phyloP scores from a whole-genome alignment of 441 rosid species.

The Erodium texanum region DNA sequence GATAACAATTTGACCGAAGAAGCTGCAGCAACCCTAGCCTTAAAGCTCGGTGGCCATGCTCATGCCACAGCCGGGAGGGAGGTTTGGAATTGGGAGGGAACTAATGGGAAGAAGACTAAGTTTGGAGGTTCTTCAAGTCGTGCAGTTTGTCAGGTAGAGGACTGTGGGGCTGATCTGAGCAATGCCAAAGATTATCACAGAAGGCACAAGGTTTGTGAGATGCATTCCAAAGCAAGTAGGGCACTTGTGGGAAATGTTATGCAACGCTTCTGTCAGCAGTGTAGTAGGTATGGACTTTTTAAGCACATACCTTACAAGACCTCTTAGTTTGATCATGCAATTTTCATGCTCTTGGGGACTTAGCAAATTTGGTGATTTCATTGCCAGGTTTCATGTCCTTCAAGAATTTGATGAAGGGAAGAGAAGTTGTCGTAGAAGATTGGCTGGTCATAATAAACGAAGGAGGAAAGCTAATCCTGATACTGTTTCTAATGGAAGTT shows the following conservation, averaged over 20 bases:
- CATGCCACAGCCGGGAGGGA: constrained; percentile 34
- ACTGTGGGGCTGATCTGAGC: constrained; percentile 87
- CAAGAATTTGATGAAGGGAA: constrained; percentile 98
- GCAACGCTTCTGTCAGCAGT: constrained; percentile 99
- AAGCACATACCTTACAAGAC: not conserved
- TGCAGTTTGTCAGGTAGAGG: constrained; percentile 85
- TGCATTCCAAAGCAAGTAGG: constrained; percentile 85
- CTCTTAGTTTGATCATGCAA: not conserved
- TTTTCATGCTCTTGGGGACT: no score
- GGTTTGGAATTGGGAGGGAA: constrained; percentile 43
- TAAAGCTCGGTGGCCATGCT: constrained; percentile 66
- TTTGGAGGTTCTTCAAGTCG: constrained; percentile 47
- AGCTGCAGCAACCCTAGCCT: constrained; percentile 37
- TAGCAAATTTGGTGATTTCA: not conserved
- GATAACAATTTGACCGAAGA: constrained; percentile 37
- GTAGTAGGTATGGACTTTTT: constrained; percentile 61
- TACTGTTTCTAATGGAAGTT: constrained; percentile 35
- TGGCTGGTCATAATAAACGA: constrained; percentile 95
- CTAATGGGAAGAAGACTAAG: constrained; percentile 60
- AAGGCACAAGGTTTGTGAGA: constrained; percentile 90
- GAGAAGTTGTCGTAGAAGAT: constrained; percentile 95
- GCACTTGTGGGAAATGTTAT: constrained; percentile 78
- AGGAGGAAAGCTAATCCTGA: constrained; percentile 89
- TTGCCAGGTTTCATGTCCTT: constrained; percentile 82
- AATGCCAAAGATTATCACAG: constrained; percentile 88